Evolutionary conservation across 192 early-diverging fungal genomes (phyloP).

Genomic region (Coemansia sp.): DNA sequence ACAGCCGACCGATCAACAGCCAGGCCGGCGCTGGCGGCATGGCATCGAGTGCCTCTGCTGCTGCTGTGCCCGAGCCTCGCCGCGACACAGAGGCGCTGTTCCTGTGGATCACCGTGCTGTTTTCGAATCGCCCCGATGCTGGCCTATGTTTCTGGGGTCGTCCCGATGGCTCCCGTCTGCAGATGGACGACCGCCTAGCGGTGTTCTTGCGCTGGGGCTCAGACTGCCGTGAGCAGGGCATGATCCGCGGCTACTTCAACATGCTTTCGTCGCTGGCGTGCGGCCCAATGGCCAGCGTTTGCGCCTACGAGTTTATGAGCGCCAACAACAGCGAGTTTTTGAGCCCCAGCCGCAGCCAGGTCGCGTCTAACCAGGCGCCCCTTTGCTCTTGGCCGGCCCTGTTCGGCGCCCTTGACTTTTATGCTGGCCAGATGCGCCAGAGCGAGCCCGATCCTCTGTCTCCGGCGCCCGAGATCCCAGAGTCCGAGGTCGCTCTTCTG

Average conservation of each 20-base stretch:
- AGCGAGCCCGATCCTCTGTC: constrained; percentile 29
- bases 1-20: constrained; percentile 27
- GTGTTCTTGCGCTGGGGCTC: constrained; percentile 65
- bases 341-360: constrained; percentile 35
- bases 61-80: constrained; percentile 26
- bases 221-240: constrained; percentile 58
- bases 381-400: constrained; percentile 78
- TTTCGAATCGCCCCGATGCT: constrained; percentile 70
- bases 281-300: constrained; percentile 63
- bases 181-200: constrained; percentile 56
- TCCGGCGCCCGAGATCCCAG: constrained; percentile 56
- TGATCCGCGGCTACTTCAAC: constrained; percentile 71
- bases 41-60: constrained; percentile 9
- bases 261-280: constrained; percentile 81
- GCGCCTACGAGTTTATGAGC: constrained; percentile 60
- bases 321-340: constrained; percentile 19
- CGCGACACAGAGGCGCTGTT: constrained; percentile 73
- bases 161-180: constrained; percentile 17
- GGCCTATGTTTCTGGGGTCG: constrained; percentile 68
- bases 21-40: constrained; percentile 6
- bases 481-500: constrained; percentile 70
- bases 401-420: constrained; percentile 71
- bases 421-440: constrained; percentile 55
- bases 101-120: constrained; percentile 67
- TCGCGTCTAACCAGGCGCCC: constrained; percentile 42